Percentiles rank a stretch among this genome's conserved stretches.
Evolutionary conservation across 352 stramenopile species (phyloP).

Genomic region (Pythium folliculosum): DNA sequence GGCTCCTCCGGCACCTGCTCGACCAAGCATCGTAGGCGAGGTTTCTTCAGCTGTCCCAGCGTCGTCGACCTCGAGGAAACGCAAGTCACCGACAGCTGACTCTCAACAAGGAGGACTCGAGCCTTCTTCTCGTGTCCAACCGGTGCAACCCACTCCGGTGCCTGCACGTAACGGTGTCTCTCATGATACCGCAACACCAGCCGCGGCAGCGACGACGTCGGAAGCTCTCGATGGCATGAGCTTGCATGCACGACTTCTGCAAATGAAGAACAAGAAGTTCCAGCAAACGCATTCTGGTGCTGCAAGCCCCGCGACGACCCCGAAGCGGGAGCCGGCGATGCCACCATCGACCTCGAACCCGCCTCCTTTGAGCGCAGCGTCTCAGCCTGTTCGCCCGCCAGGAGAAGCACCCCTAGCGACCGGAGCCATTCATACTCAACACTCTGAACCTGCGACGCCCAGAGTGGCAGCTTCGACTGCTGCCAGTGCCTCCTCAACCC

Average conservation of each 20-base stretch:
- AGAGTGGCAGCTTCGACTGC: constrained; percentile 25
- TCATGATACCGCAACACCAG: not conserved
- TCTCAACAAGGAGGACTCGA: not conserved
- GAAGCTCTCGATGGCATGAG: constrained; percentile 4
- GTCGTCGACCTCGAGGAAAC: constrained; percentile 4
- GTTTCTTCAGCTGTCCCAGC: not conserved
- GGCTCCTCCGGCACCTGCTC: not conserved
- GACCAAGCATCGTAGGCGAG: constrained; percentile 1
- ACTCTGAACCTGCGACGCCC: too few species aligned
- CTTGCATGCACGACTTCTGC: not conserved
- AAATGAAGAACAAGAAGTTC: constrained; percentile 12
- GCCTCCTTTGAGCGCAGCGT: not conserved
- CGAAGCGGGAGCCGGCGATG: not conserved
- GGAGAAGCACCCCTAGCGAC: not conserved
- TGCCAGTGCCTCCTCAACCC: not conserved
- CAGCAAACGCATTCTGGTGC: not conserved
- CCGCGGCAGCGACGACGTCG: not conserved
- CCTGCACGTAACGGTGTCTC: not conserved
- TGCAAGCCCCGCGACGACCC: not conserved
- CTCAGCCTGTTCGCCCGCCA: not conserved
- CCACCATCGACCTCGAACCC: not conserved
- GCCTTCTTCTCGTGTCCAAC: too few species aligned
- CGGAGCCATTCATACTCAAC: not conserved
- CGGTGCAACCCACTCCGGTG: not conserved
- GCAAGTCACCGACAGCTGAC: constrained; percentile 2